Evolutionary conservation across 2,329 filamentous ascomycete genomes (phyloP).

Genomic region (Exophiala sideris): DNA sequence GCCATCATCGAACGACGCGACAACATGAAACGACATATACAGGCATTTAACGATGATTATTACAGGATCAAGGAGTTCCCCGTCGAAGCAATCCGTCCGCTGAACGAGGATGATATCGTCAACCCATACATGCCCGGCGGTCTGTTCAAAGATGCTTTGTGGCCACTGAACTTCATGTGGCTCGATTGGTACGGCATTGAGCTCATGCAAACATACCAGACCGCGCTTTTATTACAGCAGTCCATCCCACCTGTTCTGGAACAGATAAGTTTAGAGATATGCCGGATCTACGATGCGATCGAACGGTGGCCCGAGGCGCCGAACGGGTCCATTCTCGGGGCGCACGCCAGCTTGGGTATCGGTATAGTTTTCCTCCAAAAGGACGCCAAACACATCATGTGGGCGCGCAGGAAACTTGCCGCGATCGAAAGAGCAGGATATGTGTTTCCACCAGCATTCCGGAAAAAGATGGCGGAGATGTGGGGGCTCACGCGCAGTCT

Average conservation of each 20-base stretch:
- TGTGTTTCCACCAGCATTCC: slow-evolving; percentile 72
- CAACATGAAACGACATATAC: slow-evolving; percentile 50
- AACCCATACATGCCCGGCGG: slow-evolving; percentile 67
- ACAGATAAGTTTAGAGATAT: slow-evolving; percentile 64
- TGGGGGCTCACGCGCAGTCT: slow-evolving; percentile 51
- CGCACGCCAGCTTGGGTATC: slow-evolving; percentile 74
- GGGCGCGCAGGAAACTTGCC: slow-evolving; percentile 76
- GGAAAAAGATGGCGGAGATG: slow-evolving; percentile 69
- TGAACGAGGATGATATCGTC: slow-evolving; percentile 64
- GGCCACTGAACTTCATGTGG: slow-evolving; percentile 68
- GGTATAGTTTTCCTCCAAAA: slow-evolving; percentile 75
- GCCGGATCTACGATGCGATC: slow-evolving; percentile 75
- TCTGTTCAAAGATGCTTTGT: slow-evolving; percentile 69
- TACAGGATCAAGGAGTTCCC: slow-evolving; percentile 64
- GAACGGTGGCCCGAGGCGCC: slow-evolving; percentile 68
- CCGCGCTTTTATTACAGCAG: slow-evolving; percentile 56
- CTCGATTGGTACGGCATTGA: slow-evolving; percentile 76
- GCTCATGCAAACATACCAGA: slow-evolving; percentile 77
- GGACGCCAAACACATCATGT: slow-evolving; percentile 69
- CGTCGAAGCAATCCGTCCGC: slow-evolving; percentile 42
- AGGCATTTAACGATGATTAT: slow-evolving; percentile 60
- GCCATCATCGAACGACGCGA: slow-evolving; percentile 46
- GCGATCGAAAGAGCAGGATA: slow-evolving; percentile 74
- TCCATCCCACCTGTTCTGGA: slow-evolving; percentile 53
- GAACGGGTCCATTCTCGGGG: slow-evolving; percentile 66